These are phyloP conservation scores for Tremella mesenterica DNA, from an alignment of 768 basidiomycete species.

Conservation along the genomic window DNA sequence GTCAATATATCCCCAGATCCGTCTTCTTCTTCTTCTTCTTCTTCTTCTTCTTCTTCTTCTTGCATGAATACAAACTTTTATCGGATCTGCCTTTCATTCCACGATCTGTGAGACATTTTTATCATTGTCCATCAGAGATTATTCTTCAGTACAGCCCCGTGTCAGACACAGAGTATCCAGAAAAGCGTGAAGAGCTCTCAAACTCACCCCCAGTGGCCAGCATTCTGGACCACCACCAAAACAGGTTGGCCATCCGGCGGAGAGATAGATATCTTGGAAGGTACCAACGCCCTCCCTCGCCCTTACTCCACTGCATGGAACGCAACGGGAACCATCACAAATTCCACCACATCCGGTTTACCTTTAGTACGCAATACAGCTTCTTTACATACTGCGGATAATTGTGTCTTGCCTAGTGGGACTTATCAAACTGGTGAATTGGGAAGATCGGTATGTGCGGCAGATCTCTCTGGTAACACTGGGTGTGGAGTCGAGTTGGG, in stretches of 20 bases:
- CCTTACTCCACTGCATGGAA: constrained; percentile 28
- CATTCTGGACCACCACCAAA: constrained; percentile 41
- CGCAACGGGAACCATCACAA: constrained; percentile 12
- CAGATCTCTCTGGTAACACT: constrained; percentile 50
- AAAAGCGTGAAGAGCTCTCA: not conserved
- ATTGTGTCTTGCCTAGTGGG: constrained; percentile 14
- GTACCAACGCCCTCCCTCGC: constrained; percentile 53
- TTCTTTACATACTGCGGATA: constrained; percentile 33
- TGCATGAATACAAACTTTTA: too few species aligned
- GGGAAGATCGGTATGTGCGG: constrained; percentile 29
- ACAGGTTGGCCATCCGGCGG: constrained; percentile 31
- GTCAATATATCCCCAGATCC: too few species aligned
- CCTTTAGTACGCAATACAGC: constrained; percentile 11
- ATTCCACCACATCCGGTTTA: constrained; percentile 10
- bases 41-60: too few species aligned
- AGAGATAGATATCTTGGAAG: constrained; percentile 75
- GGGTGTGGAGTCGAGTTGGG: constrained; percentile 54
- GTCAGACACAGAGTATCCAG: not conserved
- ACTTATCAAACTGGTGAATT: constrained; percentile 27
- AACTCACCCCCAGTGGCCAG: constrained; percentile 42
- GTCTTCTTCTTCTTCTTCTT: too few species aligned
- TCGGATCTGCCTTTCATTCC: too few species aligned
- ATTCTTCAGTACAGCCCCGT: too few species aligned
- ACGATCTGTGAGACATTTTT: too few species aligned
- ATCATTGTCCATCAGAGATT: too few species aligned